These are phyloP conservation scores for Ustilago shanxiensis DNA, from an alignment of 1,284 basidiomycete genomes.

Conservation along the genomic window DNA sequence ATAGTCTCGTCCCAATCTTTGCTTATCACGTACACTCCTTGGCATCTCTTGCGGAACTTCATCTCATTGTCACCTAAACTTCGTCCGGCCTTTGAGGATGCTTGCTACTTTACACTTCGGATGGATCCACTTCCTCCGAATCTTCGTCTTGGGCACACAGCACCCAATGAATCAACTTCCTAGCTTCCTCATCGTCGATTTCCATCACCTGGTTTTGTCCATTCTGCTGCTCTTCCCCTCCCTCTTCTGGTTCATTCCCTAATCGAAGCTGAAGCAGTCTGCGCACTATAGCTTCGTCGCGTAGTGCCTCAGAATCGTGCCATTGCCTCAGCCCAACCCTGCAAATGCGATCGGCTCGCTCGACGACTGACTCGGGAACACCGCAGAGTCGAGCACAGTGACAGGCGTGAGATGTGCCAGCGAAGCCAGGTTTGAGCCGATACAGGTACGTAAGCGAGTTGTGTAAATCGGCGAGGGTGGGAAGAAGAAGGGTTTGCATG, in stretches of 20 bases:
- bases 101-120: background rate
- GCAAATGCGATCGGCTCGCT: slow-evolving; percentile 33
- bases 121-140: background rate
- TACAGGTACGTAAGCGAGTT: slow-evolving; percentile 45
- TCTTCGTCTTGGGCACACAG: slow-evolving; percentile 10
- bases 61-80: slow-evolving; percentile 9
- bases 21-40: too few species aligned
- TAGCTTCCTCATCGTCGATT: slow-evolving; percentile 19
- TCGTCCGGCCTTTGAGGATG: too few species aligned
- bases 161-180: slow-evolving; percentile 25
- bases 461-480: slow-evolving; percentile 18
- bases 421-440: slow-evolving; percentile 40
- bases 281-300: slow-evolving; percentile 37
- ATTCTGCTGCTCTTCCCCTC: background rate
- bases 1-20: background rate
- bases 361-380: slow-evolving; percentile 39
- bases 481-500: slow-evolving; percentile 49
- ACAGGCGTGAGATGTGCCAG: slow-evolving; percentile 34
- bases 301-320: slow-evolving; percentile 26
- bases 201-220: slow-evolving; percentile 1
- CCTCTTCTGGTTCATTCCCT: slow-evolving; percentile 11
- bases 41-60: slow-evolving; percentile 7
- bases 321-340: slow-evolving; percentile 19
- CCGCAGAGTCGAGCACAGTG: slow-evolving; percentile 52
- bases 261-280: slow-evolving; percentile 32